These are phyloP conservation scores for Sporothrix mexicana DNA, from an alignment of 2,329 filamentous ascomycete genomes.

Conservation along the genomic window DNA sequence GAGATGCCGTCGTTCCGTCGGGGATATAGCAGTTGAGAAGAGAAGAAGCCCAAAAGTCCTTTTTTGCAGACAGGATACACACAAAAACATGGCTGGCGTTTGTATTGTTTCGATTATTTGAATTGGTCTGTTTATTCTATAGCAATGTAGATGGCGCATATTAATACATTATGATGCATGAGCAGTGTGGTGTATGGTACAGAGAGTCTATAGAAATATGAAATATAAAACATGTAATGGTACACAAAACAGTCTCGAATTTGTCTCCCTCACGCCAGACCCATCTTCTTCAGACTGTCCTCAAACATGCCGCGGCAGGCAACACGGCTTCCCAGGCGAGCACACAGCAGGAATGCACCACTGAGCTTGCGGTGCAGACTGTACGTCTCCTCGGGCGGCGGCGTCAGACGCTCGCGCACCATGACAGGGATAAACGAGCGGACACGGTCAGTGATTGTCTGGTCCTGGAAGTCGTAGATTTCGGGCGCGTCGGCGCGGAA, in stretches of 20 bases:
- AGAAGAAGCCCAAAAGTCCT: background rate
- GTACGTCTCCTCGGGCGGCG: slow-evolving; percentile 97
- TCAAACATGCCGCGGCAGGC: slow-evolving; percentile 81
- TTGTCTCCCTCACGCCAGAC: background rate
- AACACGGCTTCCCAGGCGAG: slow-evolving; percentile 81
- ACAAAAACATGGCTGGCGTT: slow-evolving; percentile 4
- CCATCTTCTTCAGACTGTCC: slow-evolving; percentile 53
- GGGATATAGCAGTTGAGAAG: background rate
- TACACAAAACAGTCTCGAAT: background rate
- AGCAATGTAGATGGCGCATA: slow-evolving; percentile 13
- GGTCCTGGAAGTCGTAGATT: slow-evolving; percentile 88
- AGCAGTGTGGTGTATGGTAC: slow-evolving; percentile 22
- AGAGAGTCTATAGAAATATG: background rate
- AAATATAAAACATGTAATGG: background rate
- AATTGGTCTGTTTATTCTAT: slow-evolving; percentile 2
- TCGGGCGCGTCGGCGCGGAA: slow-evolving; percentile 78
- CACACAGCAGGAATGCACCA: slow-evolving; percentile 92
- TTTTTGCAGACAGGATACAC: background rate
- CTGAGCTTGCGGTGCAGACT: slow-evolving; percentile 93
- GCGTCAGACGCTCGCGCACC: slow-evolving; percentile 84
- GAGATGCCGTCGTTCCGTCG: slow-evolving; percentile 61
- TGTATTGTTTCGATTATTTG: background rate
- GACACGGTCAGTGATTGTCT: slow-evolving; percentile 96
- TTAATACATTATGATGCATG: slow-evolving; percentile 24
- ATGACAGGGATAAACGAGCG: slow-evolving; percentile 88